Base-by-base conservation (phyloP, 441 rosid species). In the Hypseocharis bilobata region DNA sequence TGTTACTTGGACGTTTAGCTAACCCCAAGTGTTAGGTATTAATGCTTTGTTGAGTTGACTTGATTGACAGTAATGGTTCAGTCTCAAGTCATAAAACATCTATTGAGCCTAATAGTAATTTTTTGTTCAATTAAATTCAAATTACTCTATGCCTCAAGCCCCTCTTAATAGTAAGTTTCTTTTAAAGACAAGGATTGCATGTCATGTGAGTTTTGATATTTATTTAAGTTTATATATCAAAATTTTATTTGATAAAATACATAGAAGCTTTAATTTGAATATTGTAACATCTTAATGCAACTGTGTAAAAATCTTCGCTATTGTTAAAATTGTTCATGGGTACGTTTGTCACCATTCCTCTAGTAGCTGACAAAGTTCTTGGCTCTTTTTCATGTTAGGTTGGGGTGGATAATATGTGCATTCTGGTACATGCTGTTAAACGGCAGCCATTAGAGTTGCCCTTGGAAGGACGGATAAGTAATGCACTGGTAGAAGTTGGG, bases 371-470 rank as follows among this genome's bases (percentile, higher is more conserved):
- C 59, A 28, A 58, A 62, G 70, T 27, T 29, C 56, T 23, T 44
- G 51, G 22, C 59, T 67, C 25, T 29, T 65, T 17, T 74, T 51
- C 56, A 26, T 72, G 57, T 71, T 79, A 92, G 98, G 98, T 93
- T 64, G 99, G 99, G 65, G 99, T 93, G 76, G 99, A 93, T 79
- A 93, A 93, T 73, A 93, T 93, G 99, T 93, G 97, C 80, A 91
- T 93, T 68, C 74, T 93, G 83, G 95, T 91, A 70, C 92, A 93
- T 74, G 90, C 99, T 82, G 99, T 93, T 28, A 93, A 93, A 80
- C 76, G 99, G 68, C 97, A 93, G 77, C 87, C 91, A 45, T 60
- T 84, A 62, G 96, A 93, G 74, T 72, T 88, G 74, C 84, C 89
- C 26, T 70, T 93, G 72, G 99, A 91, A 72, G 86, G 79, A 69